Evolutionary conservation across 768 basidiomycete genomes (phyloP).

Genomic region (Galerina sulciceps): DNA sequence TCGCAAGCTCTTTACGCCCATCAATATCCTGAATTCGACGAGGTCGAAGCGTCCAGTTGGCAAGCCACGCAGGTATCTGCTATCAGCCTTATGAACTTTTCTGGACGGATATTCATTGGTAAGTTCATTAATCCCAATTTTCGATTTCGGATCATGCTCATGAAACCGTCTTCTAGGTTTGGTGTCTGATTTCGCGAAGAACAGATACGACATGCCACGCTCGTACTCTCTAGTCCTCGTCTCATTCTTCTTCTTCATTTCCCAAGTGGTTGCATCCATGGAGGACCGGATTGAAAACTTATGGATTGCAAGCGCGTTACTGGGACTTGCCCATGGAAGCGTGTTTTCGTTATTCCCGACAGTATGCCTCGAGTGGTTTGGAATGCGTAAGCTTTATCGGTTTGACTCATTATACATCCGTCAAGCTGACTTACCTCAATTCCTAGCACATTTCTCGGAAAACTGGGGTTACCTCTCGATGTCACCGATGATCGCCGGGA

Average conservation of each 20-base stretch:
- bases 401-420: not conserved
- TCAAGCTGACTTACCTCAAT: conserved; percentile 18
- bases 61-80: conserved; percentile 87
- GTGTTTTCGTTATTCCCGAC: conserved; percentile 75
- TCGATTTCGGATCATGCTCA: not conserved
- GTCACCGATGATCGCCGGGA: conserved; percentile 78
- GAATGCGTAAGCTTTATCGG: conserved; percentile 61
- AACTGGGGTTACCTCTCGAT: conserved; percentile 85
- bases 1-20: conserved; percentile 66
- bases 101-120: conserved; percentile 82
- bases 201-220: conserved; percentile 60
- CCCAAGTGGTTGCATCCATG: conserved; percentile 63
- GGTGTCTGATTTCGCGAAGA: conserved; percentile 68
- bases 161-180: conserved; percentile 47
- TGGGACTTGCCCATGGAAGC: conserved; percentile 76
- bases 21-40: conserved; percentile 64
- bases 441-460: conserved; percentile 61
- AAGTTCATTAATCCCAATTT: conserved; percentile 2
- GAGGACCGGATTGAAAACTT: conserved; percentile 63
- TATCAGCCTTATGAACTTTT: conserved; percentile 81
- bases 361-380: conserved; percentile 89
- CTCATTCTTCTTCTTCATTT: conserved; percentile 67
- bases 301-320: conserved; percentile 59
- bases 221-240: conserved; percentile 75
- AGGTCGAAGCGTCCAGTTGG: conserved; percentile 68